Conservation (phyloP, 106 monocot species). For the Allium fistulosum region DNA sequence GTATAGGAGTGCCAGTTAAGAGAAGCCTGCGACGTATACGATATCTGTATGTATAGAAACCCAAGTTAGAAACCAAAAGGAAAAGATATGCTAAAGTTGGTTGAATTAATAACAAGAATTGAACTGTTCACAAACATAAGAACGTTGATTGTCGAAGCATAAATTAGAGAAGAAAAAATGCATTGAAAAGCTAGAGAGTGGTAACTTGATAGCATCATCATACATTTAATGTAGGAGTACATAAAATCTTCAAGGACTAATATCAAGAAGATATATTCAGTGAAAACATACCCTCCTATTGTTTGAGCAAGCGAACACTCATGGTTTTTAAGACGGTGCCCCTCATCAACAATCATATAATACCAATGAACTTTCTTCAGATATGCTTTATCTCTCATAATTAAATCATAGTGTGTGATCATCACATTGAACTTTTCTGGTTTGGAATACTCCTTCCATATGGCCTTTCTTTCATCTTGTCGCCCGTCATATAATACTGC, state of each 20-base stretch:
- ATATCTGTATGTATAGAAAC: slow-evolving; percentile 37
- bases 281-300: slow-evolving; percentile 66
- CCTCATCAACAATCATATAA: slow-evolving; percentile 99
- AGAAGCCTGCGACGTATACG: slow-evolving; percentile 84
- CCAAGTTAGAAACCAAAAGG: background rate
- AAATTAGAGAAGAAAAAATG: background rate
- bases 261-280: background rate
- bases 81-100: background rate
- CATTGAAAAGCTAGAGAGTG: background rate
- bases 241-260: background rate
- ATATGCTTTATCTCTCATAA: slow-evolving; percentile 88
- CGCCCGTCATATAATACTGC: slow-evolving; percentile 94
- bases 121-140: too few relatives aligned
- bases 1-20: slow-evolving; percentile 96
- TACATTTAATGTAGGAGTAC: too few relatives aligned
- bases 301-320: slow-evolving; percentile 93
- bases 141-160: too few relatives aligned
- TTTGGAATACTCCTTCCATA: slow-evolving; percentile 72
- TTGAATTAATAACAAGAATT: too few relatives aligned
- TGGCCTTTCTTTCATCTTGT: slow-evolving; percentile 83
- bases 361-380: slow-evolving; percentile 91
- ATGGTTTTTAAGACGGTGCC: slow-evolving; percentile 95
- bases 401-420: slow-evolving; percentile 96
- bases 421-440: slow-evolving; percentile 83
- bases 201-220: too few relatives aligned